A percentile compares a stretch with the other conserved stretches of the same genome.
Conservation (phyloP, 2,329 filamentous ascomycete species). For the Pestalotiopsis sp. region DNA sequence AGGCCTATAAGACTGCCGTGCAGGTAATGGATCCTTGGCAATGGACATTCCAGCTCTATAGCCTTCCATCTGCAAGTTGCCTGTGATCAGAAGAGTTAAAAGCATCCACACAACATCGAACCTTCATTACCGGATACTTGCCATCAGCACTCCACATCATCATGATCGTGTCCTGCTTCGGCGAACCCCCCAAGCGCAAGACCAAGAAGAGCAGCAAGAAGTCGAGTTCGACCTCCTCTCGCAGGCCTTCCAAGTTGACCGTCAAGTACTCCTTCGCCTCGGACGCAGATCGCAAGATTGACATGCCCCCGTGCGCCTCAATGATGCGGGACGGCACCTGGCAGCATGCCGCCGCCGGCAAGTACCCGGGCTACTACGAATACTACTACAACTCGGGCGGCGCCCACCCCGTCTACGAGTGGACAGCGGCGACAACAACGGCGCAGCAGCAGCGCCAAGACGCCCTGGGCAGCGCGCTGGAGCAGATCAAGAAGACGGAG, state of each 20-base stretch:
- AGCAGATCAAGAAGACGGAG: constrained; percentile 1
- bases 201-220: not conserved
- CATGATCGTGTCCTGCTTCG: constrained; percentile 8
- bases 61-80: too few relatives aligned
- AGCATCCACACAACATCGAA: not conserved
- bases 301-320: not conserved
- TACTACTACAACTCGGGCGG: not conserved
- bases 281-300: not conserved
- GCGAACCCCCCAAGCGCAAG: constrained; percentile 1
- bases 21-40: not conserved
- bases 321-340: not conserved
- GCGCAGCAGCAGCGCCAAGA: not conserved
- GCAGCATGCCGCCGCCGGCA: not conserved
- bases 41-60: too few relatives aligned
- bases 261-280: not conserved
- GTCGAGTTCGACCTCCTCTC: not conserved
- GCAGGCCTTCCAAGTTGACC: not conserved
- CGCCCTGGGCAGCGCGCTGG: not conserved
- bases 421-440: not conserved
- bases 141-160: not conserved
- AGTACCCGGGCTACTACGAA: not conserved
- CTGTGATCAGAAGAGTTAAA: not conserved
- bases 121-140: not conserved
- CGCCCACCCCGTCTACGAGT: not conserved
- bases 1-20: not conserved